Conservation (phyloP, 2,329 filamentous ascomycete genomes). For the Aspergillus sergii region DNA sequence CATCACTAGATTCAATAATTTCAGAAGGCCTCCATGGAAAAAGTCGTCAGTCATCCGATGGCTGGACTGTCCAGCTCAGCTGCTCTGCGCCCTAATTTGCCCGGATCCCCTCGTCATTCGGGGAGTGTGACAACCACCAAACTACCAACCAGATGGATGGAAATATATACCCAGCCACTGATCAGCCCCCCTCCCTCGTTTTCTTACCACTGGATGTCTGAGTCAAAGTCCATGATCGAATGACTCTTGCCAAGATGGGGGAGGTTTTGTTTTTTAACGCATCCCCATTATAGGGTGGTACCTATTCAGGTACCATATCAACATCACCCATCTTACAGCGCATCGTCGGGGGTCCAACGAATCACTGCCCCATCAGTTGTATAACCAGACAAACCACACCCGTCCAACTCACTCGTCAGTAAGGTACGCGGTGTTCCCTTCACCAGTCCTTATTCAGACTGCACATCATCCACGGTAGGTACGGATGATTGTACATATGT, state of each 20-base stretch:
- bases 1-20: not conserved
- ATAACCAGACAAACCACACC: not conserved
- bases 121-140: not conserved
- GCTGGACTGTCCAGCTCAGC: not conserved
- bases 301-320: not conserved
- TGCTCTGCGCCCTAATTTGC: not conserved
- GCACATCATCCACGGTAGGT: not conserved
- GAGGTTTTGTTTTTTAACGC: not conserved
- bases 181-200: not conserved
- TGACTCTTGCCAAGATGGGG: not conserved
- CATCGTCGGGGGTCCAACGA: not conserved
- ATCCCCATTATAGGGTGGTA: not conserved
- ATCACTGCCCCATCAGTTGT: not conserved
- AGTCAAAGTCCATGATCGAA: not conserved
- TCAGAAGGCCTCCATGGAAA: not conserved
- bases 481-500: not conserved
- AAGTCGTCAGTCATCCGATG: not conserved
- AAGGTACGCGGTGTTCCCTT: not conserved
- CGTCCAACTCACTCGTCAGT: not conserved
- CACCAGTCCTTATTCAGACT: slow-evolving; percentile 4
- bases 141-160: not conserved
- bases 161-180: slow-evolving; percentile 3
- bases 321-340: not conserved
- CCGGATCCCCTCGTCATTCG: not conserved
- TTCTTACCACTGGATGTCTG: not conserved